Evolutionary conservation across 1,284 basidiomycete genomes (phyloP).

Genomic region (Phaffia rhodozyma): DNA sequence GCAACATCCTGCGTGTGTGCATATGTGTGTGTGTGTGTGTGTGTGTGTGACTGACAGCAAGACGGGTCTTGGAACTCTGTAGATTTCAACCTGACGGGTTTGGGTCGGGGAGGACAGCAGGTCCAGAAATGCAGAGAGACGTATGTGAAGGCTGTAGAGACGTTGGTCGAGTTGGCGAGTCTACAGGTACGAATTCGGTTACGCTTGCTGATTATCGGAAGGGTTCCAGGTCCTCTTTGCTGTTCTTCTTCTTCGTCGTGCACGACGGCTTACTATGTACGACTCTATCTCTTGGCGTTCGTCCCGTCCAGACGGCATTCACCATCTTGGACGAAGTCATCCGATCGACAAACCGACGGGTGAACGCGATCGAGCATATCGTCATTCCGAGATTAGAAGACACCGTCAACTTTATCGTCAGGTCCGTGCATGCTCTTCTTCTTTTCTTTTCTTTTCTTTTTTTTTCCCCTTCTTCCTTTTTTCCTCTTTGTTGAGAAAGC

Average conservation of each 20-base stretch:
- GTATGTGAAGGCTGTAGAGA: constrained; percentile 93
- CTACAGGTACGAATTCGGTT: constrained; percentile 40
- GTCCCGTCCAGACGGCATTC: constrained; percentile 69
- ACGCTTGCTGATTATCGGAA: too few species aligned
- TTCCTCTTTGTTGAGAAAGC: background rate
- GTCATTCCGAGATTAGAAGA: constrained; percentile 93
- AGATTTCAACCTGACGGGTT: constrained; percentile 98
- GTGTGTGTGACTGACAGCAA: background rate
- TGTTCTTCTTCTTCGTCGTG: background rate
- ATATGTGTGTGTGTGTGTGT: too few species aligned
- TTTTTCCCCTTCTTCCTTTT: background rate
- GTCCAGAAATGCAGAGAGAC: constrained; percentile 86
- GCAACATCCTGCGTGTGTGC: too few species aligned
- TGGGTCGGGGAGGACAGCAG: constrained; percentile 94
- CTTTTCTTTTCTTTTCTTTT: background rate
- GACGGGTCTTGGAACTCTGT: background rate
- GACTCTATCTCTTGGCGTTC: background rate
- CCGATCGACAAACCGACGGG: constrained; percentile 90
- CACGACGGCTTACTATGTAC: background rate
- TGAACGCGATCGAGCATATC: constrained; percentile 98
- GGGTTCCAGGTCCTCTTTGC: too few species aligned
- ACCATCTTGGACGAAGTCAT: constrained; percentile 99
- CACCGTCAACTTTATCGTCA: constrained; percentile 93
- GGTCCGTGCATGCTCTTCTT: constrained; percentile 29
- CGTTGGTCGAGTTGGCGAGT: constrained; percentile 91